A percentile compares a stretch with the other conserved stretches of the same genome.
Evolutionary conservation across 139 green algal species (phyloP).

Genomic region (Tetraselmis striata): DNA sequence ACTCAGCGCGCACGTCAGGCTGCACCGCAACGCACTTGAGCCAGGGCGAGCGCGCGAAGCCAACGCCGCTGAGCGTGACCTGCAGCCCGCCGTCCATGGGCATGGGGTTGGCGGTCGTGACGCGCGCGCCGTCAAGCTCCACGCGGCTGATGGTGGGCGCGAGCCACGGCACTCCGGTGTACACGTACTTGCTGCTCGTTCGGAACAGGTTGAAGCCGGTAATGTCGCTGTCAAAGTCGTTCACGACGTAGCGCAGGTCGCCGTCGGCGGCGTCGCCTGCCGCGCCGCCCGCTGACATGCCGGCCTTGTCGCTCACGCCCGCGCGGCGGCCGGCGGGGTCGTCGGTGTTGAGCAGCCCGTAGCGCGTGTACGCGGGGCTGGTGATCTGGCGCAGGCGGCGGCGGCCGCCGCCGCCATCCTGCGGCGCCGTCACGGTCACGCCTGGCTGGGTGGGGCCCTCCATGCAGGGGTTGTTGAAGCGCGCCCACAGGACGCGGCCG

Average conservation of each 20-base stretch:
- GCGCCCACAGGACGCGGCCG: constrained; percentile 17
- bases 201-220: constrained; percentile 5
- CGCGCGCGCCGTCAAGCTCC: not conserved
- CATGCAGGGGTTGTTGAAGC: constrained; percentile 28
- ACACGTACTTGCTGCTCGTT: constrained; percentile 13
- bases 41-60: constrained; percentile 19
- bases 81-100: constrained; percentile 11
- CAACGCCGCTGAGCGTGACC: constrained; percentile 13
- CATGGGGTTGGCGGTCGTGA: not conserved
- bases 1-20: constrained; percentile 1
- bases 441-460: not conserved
- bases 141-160: constrained; percentile 4
- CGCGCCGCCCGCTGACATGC: not conserved
- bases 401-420: not conserved
- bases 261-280: not conserved
- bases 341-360: not conserved
- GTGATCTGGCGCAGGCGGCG: not conserved
- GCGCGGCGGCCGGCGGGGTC: not conserved
- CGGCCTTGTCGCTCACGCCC: not conserved
- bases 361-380: not conserved
- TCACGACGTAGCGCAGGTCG: not conserved
- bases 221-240: constrained; percentile 10
- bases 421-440: not conserved
- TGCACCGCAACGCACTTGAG: constrained; percentile 14
- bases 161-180: constrained; percentile 20